A percentile compares a stretch with the other conserved stretches of the same genome.
phyloP scores from a whole-genome alignment of 2,329 filamentous ascomycete genomes.

The Ophiostoma ips region DNA sequence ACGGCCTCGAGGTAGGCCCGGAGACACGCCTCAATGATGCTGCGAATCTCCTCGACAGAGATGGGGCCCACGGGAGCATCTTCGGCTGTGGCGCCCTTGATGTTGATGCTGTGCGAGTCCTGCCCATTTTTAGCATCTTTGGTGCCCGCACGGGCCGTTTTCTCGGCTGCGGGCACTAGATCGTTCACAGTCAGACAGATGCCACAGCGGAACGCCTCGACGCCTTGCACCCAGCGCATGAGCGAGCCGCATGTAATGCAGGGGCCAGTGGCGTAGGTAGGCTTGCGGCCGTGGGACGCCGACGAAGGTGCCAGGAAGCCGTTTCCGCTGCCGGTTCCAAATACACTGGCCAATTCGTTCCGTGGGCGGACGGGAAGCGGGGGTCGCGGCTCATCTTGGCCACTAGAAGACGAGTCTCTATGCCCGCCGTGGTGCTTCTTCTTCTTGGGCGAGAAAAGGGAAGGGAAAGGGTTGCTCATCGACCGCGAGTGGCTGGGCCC shows the following conservation, averaged over 20 bases:
- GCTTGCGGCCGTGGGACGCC: conserved; percentile 27
- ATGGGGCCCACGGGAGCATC: conserved; percentile 22
- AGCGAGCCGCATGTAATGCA: conserved; percentile 79
- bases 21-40: conserved; percentile 31
- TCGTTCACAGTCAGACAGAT: conserved; percentile 80
- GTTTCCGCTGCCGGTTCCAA: not conserved
- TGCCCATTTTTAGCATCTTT: not conserved
- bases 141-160: too few species aligned
- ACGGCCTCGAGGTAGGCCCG: conserved; percentile 21
- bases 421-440: conserved; percentile 36
- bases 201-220: conserved; percentile 67
- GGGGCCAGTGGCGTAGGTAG: conserved; percentile 49
- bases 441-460: conserved; percentile 48
- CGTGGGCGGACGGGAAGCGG: not conserved
- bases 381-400: conserved; percentile 26
- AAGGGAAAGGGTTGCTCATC: conserved; percentile 68
- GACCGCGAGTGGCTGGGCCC: conserved; percentile 43
- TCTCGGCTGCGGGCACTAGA: conserved; percentile 32
- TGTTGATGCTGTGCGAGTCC: not conserved
- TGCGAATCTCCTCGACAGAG: conserved; percentile 45
- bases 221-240: conserved; percentile 62
- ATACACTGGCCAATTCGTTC: not conserved
- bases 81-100: not conserved
- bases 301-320: conserved; percentile 20
- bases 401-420: conserved; percentile 26